These are phyloP conservation scores for Inonotus obliquus DNA, from an alignment of 1,284 basidiomycete species.

Conservation along the genomic window DNA sequence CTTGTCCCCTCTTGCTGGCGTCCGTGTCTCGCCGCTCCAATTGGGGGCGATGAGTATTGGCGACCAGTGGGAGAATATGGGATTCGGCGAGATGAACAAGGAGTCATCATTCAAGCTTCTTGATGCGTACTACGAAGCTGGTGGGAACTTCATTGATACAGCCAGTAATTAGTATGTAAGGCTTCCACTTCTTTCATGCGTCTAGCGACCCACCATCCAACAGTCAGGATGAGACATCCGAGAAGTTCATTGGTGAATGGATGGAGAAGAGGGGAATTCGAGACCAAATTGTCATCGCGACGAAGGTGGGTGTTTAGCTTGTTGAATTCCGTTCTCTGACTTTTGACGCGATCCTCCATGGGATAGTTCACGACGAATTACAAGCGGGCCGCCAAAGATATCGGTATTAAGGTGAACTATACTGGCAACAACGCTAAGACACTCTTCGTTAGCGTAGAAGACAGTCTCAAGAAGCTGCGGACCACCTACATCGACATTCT, in stretches of 20 bases:
- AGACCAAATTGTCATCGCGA: conserved; percentile 52
- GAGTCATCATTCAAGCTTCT: conserved; percentile 45
- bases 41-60: conserved; percentile 44
- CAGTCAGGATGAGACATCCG: conserved; percentile 47
- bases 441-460: conserved; percentile 30
- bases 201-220: background rate
- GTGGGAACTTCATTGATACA: conserved; percentile 55
- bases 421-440: conserved; percentile 35
- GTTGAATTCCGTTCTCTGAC: background rate
- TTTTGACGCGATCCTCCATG: conserved; percentile 14
- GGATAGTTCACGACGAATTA: too few species aligned
- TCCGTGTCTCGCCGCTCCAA: conserved; percentile 41
- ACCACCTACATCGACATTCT: conserved; percentile 41
- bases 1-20: conserved; percentile 36
- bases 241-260: conserved; percentile 57
- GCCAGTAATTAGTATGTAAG: conserved; percentile 41
- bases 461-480: conserved; percentile 39
- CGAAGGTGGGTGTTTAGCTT: conserved; percentile 35
- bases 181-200: background rate
- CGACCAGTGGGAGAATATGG: conserved; percentile 31
- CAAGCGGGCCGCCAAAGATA: conserved; percentile 21
- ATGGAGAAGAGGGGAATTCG: conserved; percentile 43
- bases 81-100: conserved; percentile 38
- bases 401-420: conserved; percentile 29
- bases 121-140: conserved; percentile 42